A percentile compares a stretch with the other conserved stretches of the same genome.
phyloP scores from a whole-genome alignment of 306 rosid species.

The Vachellia collinsii region DNA sequence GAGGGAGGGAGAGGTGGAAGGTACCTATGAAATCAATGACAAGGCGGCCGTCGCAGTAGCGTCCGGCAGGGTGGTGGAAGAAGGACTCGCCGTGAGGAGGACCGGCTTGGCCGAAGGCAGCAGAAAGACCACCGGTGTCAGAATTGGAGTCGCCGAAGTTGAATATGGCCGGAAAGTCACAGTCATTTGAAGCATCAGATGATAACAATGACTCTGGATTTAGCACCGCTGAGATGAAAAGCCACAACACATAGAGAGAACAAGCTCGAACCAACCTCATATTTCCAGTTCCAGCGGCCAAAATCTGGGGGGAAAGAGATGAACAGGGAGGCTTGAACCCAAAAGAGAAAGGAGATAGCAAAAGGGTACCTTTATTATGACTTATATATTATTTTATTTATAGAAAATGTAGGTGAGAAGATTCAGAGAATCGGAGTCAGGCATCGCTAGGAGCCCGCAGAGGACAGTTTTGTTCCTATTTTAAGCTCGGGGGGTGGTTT shows the following conservation, averaged over 20 bases:
- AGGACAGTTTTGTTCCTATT: neutral
- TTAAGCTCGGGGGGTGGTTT: neutral
- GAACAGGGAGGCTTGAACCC: neutral
- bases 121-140: constrained; percentile 91
- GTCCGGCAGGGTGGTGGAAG: constrained; percentile 64
- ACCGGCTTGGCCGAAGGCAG: constrained; percentile 80
- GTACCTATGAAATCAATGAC: constrained; percentile 68
- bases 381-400: neutral
- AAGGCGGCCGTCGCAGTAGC: constrained; percentile 76
- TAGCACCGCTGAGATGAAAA: constrained; percentile 36
- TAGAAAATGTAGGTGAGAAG: neutral
- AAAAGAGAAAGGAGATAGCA: neutral
- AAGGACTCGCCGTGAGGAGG: constrained; percentile 59
- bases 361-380: neutral
- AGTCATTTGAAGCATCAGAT: constrained; percentile 27
- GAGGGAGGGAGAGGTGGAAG: no score
- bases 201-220: constrained; percentile 28
- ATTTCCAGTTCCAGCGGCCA: neutral
- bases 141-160: constrained; percentile 95
- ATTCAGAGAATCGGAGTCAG: neutral
- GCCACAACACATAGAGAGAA: constrained; percentile 24
- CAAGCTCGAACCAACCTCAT: constrained; percentile 15
- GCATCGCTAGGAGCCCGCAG: no score
- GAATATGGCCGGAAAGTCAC: constrained; percentile 76
- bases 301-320: neutral